Conservation (phyloP, 805 yeast species). For the Suhomyces xylopsoci region DNA sequence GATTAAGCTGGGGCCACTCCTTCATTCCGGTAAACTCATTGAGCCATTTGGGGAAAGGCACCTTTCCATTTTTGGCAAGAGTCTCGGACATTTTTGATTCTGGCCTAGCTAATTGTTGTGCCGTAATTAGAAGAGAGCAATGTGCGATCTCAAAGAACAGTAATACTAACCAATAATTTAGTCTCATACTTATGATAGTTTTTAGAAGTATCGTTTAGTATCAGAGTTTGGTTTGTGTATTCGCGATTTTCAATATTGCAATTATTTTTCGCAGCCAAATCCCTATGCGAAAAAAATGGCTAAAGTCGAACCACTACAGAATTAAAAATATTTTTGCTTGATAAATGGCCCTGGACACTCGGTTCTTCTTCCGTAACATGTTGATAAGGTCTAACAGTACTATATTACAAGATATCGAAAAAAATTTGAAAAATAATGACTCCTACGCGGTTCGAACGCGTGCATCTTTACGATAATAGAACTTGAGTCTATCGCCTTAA, state of each 20-base stretch:
- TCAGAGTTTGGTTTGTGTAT: background rate
- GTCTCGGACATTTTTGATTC: background rate
- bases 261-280: background rate
- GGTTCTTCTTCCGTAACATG: background rate
- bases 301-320: too few relatives aligned
- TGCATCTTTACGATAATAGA: background rate
- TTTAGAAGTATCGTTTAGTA: background rate
- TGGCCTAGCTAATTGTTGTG: background rate
- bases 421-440: background rate
- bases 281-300: background rate
- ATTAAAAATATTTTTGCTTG: background rate
- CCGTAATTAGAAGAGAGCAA: background rate
- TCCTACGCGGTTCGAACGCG: background rate
- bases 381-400: background rate
- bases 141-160: background rate
- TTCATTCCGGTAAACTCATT: constrained; percentile 65
- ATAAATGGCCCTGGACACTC: background rate
- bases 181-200: background rate
- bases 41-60: constrained; percentile 79
- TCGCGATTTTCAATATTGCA: background rate
- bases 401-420: too few relatives aligned
- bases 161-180: background rate
- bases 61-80: background rate
- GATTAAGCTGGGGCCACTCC: constrained; percentile 83
- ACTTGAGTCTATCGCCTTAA: background rate